These are phyloP conservation scores for Strobilomyces echinocephalus DNA, from an alignment of 768 basidiomycete species.

Conservation along the genomic window DNA sequence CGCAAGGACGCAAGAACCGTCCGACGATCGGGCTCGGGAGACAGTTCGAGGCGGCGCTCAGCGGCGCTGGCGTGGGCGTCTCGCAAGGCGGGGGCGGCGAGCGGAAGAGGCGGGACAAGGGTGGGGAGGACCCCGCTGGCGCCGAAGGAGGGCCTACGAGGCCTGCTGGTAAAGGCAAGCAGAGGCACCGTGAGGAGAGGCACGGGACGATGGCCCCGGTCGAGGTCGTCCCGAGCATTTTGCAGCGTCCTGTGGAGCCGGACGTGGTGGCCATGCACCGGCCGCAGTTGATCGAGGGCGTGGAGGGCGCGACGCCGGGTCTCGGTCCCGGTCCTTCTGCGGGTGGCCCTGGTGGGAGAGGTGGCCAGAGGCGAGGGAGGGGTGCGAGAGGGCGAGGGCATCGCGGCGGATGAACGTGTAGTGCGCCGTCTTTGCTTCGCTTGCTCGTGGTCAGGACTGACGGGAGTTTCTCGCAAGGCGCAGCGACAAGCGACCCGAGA, in stretches of 20 bases:
- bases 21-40: too few species aligned
- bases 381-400: constrained; percentile 30
- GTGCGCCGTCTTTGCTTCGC: background rate
- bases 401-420: constrained; percentile 23
- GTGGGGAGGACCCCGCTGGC: constrained; percentile 20
- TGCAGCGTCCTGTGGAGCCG: constrained; percentile 22
- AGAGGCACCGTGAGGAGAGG: constrained; percentile 14
- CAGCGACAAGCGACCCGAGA: too few species aligned
- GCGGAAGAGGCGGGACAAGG: constrained; percentile 34
- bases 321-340: too few species aligned
- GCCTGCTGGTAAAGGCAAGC: constrained; percentile 16
- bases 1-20: background rate
- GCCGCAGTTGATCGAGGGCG: constrained; percentile 6
- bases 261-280: constrained; percentile 11
- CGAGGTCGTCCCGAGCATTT: constrained; percentile 16
- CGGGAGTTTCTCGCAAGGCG: too few species aligned
- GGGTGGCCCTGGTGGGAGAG: constrained; percentile 7
- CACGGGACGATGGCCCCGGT: background rate
- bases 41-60: too few species aligned
- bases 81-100: constrained; percentile 14
- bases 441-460: too few species aligned
- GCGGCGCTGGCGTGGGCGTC: too few species aligned
- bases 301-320: background rate
- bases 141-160: too few species aligned
- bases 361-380: constrained; percentile 26